A percentile compares a stretch with the other conserved stretches of the same genome.
These are phyloP conservation scores for Pythium insidiosum DNA, from an alignment of 352 stramenopile species.

Conservation along the genomic window DNA sequence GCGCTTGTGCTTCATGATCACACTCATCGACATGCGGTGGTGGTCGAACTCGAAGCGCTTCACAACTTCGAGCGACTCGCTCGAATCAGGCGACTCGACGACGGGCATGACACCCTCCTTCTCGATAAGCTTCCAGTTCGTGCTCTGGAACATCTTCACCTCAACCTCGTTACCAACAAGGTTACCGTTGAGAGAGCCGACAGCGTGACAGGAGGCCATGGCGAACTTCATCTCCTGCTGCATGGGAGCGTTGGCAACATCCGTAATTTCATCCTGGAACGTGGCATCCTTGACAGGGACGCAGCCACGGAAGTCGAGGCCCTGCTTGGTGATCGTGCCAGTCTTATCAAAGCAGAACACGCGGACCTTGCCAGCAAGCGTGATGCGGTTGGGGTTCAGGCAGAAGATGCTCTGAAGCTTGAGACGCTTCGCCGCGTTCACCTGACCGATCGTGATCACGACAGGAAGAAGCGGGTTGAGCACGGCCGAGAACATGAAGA, in stretches of 20 bases:
- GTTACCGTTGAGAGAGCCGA: constrained; percentile 53
- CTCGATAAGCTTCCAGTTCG: constrained; percentile 56
- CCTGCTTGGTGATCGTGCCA: constrained; percentile 62
- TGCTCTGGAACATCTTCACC: constrained; percentile 80
- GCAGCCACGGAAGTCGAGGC: constrained; percentile 40
- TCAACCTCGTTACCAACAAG: constrained; percentile 88
- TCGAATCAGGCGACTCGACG: constrained; percentile 33
- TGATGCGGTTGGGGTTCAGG: constrained; percentile 40
- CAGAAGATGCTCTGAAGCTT: constrained; percentile 36
- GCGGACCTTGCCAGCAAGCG: constrained; percentile 54
- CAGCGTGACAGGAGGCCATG: constrained; percentile 78
- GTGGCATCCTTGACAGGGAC: constrained; percentile 7
- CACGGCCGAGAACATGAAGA: constrained; percentile 29
- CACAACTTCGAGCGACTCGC: constrained; percentile 56
- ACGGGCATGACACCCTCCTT: constrained; percentile 3
- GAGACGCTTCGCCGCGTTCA: constrained; percentile 40
- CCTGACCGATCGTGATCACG: constrained; percentile 47
- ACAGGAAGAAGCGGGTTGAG: constrained; percentile 53
- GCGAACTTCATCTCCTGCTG: constrained; percentile 42
- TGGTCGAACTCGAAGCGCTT: constrained; percentile 92
- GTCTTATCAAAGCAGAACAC: constrained; percentile 74
- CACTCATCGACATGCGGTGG: constrained; percentile 87
- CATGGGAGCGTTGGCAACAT: constrained; percentile 31
- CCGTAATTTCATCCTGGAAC: constrained; percentile 15
- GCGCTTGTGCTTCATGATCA: constrained; percentile 65